Base-by-base conservation (phyloP, 106 monocot species). In the Platanthera zijinensis region DNA sequence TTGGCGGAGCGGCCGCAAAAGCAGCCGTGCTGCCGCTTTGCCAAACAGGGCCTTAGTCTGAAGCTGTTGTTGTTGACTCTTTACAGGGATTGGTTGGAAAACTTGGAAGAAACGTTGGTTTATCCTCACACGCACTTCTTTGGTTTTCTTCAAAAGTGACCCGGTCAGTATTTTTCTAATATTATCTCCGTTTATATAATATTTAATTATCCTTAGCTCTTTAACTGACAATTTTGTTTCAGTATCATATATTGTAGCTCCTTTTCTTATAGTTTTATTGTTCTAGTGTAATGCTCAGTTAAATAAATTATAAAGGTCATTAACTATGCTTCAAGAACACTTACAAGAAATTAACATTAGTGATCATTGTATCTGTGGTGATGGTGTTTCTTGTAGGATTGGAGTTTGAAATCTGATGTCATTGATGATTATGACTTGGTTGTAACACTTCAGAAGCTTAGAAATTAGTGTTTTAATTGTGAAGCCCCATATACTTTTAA, bases 41-140 rank as follows among this genome's bases (percentile, higher is more conserved):
- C 25, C 0, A 25, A 25, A 25, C 25, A 25, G 0, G 25, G 25
- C 25, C 25, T 25, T 7, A 67, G 32, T 70, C 48, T 48, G 8
- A 21, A 21, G 5, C n/a, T 51, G 9, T 10, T 8, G 21, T 71
- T 73, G 18, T 77, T 79, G 7, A 64, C 50, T 14, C 52, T 74
- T 63, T 84, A 71, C 78, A 97, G 97, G 94, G 79, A 97, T 97
- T 74, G 97, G 97, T 51, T 97, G 97, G 97, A 97, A 97, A 83
- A 92, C 94, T 75, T 97, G 97, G 97, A 97, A 94, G 79, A 97
- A 91, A 77, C 91, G 97, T 5, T 97, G 97, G 97, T 97, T 97
- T 80, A 97, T 97, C 62, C 97, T 97, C 75, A 97, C 97, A 57
- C 84, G 97, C 15, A 97, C 94, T 15, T 97, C 97, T 53, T 84